These are phyloP conservation scores for Dendrostoma leiphaemia DNA, from an alignment of 2,329 filamentous ascomycete species.

Conservation along the genomic window DNA sequence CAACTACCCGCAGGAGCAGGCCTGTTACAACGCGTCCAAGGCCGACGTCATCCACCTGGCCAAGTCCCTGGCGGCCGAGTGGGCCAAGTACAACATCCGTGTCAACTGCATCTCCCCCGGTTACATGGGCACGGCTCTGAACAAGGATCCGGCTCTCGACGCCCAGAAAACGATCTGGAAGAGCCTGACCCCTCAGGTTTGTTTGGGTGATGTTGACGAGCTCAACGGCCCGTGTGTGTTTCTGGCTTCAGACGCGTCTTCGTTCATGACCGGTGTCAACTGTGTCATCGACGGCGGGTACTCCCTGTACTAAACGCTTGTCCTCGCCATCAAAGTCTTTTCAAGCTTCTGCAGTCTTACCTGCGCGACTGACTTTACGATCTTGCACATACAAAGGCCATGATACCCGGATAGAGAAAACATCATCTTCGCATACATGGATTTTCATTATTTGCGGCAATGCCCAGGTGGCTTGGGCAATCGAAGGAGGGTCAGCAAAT, in stretches of 20 bases:
- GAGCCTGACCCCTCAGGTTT: conserved; percentile 69
- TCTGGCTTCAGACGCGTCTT: conserved; percentile 69
- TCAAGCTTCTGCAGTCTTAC: too few relatives aligned
- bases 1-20: conserved; percentile 84
- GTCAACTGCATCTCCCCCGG: conserved; percentile 84
- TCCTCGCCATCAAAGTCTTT: too few relatives aligned
- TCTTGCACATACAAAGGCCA: too few relatives aligned
- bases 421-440: too few relatives aligned
- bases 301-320: conserved; percentile 56
- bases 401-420: too few relatives aligned
- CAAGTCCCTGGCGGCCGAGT: conserved; percentile 80
- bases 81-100: conserved; percentile 77
- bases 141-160: conserved; percentile 74
- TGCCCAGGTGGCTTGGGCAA: too few relatives aligned
- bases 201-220: conserved; percentile 71
- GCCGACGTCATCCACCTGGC: conserved; percentile 75
- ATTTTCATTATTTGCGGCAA: too few relatives aligned
- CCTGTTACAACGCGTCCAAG: conserved; percentile 82
- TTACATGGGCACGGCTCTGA: conserved; percentile 83
- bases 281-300: conserved; percentile 70
- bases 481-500: too few relatives aligned
- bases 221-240: conserved; percentile 76
- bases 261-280: conserved; percentile 77
- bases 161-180: conserved; percentile 83
- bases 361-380: too few relatives aligned